Conservation (phyloP, 768 basidiomycete genomes). For the Termitomyces sp. region DNA sequence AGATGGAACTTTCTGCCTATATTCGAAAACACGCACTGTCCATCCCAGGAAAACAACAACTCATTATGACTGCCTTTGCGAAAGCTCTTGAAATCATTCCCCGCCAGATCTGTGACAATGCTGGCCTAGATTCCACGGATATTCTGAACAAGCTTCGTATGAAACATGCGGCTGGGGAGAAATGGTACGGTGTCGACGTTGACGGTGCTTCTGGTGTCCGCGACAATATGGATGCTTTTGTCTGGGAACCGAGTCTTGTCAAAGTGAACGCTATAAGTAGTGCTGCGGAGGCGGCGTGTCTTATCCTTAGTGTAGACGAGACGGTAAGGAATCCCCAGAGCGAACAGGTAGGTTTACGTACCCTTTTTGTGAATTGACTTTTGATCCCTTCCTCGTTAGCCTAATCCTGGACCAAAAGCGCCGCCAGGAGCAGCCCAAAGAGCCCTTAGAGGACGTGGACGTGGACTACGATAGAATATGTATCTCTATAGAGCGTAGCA, state of each 20-base stretch:
- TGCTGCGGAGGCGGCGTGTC: slow-evolving; percentile 92
- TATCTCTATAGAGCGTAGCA: not conserved
- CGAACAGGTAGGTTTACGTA: slow-evolving; percentile 59
- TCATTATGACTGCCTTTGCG: slow-evolving; percentile 92
- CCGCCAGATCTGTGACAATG: slow-evolving; percentile 97
- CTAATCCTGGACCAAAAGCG: slow-evolving; percentile 78
- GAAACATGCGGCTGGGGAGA: slow-evolving; percentile 85
- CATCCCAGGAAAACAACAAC: slow-evolving; percentile 92
- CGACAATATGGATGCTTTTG: slow-evolving; percentile 96
- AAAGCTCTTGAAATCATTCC: slow-evolving; percentile 98
- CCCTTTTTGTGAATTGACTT: not conserved
- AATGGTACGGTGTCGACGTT: slow-evolving; percentile 93
- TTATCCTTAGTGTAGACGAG: slow-evolving; percentile 96
- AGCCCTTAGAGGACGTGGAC: slow-evolving; percentile 80
- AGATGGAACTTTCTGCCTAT: slow-evolving; percentile 98
- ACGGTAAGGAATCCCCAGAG: slow-evolving; percentile 95
- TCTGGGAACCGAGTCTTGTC: slow-evolving; percentile 96
- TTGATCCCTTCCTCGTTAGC: slow-evolving; percentile 33
- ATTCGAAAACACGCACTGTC: slow-evolving; percentile 87
- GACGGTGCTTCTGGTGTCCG: slow-evolving; percentile 84
- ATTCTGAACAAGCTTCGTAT: slow-evolving; percentile 96
- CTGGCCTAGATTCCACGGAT: slow-evolving; percentile 95
- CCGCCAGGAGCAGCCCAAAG: slow-evolving; percentile 89
- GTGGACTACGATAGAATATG: slow-evolving; percentile 54
- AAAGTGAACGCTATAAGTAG: slow-evolving; percentile 95